A percentile compares a stretch with the other conserved stretches of the same genome.
Evolutionary conservation across 225 moss, liverwort and hornwort species (phyloP).

Genomic region (Lunularia cruciata): DNA sequence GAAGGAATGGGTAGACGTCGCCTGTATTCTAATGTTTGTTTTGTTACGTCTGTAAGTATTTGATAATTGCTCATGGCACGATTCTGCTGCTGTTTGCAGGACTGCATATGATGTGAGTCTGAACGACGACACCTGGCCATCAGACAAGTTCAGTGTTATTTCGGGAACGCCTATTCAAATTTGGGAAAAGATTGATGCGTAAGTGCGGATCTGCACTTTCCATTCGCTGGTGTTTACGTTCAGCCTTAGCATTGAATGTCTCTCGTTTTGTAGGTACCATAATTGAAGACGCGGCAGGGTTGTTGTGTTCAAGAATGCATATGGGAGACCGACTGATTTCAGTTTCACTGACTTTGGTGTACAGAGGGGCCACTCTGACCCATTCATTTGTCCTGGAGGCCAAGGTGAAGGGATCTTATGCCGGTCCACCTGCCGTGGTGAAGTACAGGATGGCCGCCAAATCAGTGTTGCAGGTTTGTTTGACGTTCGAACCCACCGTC

Average conservation of each 20-base stretch:
- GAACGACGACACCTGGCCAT: slow-evolving; percentile 65
- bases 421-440: slow-evolving; percentile 55
- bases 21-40: no score
- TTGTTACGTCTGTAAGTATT: no score
- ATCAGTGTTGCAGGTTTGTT: slow-evolving; percentile 51
- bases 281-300: no score
- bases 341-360: background rate
- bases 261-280: no score
- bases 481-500: background rate
- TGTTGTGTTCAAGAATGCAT: no score
- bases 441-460: slow-evolving; percentile 61
- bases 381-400: slow-evolving; percentile 52
- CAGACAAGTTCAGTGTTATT: slow-evolving; percentile 44
- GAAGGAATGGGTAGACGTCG: no score
- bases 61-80: background rate
- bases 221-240: no score
- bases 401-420: slow-evolving; percentile 51
- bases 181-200: slow-evolving; percentile 73
- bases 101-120: slow-evolving; percentile 64
- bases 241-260: no score
- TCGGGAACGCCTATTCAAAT: slow-evolving; percentile 46
- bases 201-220: slow-evolving; percentile 23
- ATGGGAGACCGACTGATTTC: background rate
- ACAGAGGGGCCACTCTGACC: slow-evolving; percentile 44
- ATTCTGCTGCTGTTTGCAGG: slow-evolving; percentile 31